Base-by-base conservation (phyloP, 2,329 filamentous ascomycete genomes). In the Cladobotryum mycophilum region DNA sequence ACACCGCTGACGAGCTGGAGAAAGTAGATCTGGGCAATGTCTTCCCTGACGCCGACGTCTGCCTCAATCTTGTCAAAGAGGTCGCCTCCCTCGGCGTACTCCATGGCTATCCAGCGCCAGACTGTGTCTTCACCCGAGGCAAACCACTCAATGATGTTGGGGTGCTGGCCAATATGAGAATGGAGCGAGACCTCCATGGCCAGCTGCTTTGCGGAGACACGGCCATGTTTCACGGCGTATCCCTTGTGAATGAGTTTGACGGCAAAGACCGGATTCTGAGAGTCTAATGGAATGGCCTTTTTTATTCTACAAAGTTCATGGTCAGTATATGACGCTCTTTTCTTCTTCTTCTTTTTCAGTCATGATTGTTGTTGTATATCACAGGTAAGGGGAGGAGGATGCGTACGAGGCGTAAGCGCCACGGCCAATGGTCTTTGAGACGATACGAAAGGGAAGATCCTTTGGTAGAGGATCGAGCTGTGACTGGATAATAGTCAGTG, bases 31-130 rank as follows among this genome's bases (percentile, higher is more conserved):
- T 99, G 95, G 34, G 93, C 92, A 64, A 99, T 89, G 65, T 97
- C 89, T 67, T 95, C 84, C 6, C 86, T 82, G n/a, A 97, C 89
- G 44, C 93, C 93, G 41, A 92, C 88, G 67, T 99, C 93, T 15
- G 93, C 91, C 71, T 99, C 95, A 60, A 99, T 97, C 75, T 99
- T 99, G 81, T 99, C 93, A 68, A 99, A 99, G 7, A 99, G 77
- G 66, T 99, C 93, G 11, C 93, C 93, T 40, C 93, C 93, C 61
- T 95, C 89, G 42, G 93, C 93, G 59, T 89, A 86, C 69, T 99
- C 93, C 90, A 99, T 96, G 37, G 91, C 92, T 60, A 99, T 96
- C 93, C 93, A 99, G 60, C 88, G 82, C 92, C 93, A 99, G 15
- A 85, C 72, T 0, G 76, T 63, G 65, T 99, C 91, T 67, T 96